Percentiles rank a stretch among this genome's conserved stretches.
Evolutionary conservation across 345 rosid species (phyloP).

Genomic region (Ceriops decandra): DNA sequence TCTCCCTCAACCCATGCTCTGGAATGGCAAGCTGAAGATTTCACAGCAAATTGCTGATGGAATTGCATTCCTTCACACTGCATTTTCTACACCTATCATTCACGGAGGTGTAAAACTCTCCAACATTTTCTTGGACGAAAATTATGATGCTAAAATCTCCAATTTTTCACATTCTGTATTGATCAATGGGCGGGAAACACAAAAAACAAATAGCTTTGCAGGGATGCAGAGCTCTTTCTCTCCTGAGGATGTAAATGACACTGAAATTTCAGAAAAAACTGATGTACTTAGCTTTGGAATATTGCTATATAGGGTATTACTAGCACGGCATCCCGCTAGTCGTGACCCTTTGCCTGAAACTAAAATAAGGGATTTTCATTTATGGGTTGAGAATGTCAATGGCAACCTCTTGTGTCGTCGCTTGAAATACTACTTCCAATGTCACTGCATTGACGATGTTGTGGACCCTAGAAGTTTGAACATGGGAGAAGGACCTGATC

Average conservation of each 20-base stretch:
- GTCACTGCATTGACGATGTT: too few relatives aligned
- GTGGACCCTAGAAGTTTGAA: not conserved
- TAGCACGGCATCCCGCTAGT: not conserved
- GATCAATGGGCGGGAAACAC: not conserved
- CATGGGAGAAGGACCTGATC: not conserved
- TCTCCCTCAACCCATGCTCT: not conserved
- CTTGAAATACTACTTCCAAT: too few relatives aligned
- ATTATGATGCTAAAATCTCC: not conserved
- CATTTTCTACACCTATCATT: slow-evolving; percentile 3
- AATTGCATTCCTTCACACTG: slow-evolving; percentile 10
- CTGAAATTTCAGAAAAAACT: slow-evolving; percentile 4
- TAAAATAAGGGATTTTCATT: not conserved
- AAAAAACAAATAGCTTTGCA: not conserved
- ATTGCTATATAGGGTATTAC: not conserved
- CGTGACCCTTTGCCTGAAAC: too few relatives aligned
- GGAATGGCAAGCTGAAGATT: slow-evolving; percentile 3
- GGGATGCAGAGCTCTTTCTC: not conserved
- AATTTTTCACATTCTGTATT: slow-evolving; percentile 6
- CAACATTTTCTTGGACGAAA: slow-evolving; percentile 14
- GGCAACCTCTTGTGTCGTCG: too few relatives aligned
- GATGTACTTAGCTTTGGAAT: slow-evolving; percentile 13
- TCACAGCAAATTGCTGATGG: slow-evolving; percentile 4
- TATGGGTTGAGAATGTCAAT: not conserved
- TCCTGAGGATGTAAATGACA: not conserved
- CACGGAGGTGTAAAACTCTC: slow-evolving; percentile 1